Conservation (phyloP, 2,329 filamentous ascomycete species). For the Fusarium floridanum region DNA sequence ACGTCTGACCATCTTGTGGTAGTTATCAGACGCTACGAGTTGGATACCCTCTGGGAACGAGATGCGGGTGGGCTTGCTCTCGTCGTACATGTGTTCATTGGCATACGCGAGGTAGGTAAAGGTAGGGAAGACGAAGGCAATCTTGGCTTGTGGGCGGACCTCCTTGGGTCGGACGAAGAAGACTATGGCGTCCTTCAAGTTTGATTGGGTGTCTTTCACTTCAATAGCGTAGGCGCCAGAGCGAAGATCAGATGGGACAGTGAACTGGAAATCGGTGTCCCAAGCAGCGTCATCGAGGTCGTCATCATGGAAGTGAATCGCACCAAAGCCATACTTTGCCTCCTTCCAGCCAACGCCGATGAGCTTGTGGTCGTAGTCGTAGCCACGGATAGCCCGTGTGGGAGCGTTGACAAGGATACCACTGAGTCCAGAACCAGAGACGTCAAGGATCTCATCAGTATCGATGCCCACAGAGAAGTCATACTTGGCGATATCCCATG, state of each 20-base stretch:
- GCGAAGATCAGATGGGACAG: not conserved
- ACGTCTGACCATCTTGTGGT: conserved; percentile 38
- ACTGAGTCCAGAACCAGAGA: not conserved
- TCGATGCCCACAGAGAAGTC: not conserved
- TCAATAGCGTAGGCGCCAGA: not conserved
- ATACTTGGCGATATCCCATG: not conserved
- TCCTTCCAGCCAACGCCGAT: not conserved
- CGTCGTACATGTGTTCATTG: conserved; percentile 54
- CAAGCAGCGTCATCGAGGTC: not conserved
- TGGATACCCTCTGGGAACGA: conserved; percentile 40
- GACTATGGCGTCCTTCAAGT: conserved; percentile 46
- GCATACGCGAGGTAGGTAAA: conserved; percentile 56
- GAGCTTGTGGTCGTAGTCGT: not conserved
- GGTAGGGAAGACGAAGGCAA: conserved; percentile 47
- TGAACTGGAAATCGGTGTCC: not conserved
- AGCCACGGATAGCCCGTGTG: not conserved
- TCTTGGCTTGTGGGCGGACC: conserved; percentile 8
- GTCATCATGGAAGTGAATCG: not conserved
- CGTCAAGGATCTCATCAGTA: not conserved
- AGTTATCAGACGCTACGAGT: conserved; percentile 25
- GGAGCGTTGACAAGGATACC: not conserved
- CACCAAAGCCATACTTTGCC: not conserved
- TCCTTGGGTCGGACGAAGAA: conserved; percentile 45
- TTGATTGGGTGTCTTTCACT: not conserved
- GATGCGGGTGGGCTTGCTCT: conserved; percentile 41